Evolutionary conservation across 1,284 basidiomycete species (phyloP), one percentile per base, ranked within the genome.

Genomic region (Malassezia restricta): DNA sequence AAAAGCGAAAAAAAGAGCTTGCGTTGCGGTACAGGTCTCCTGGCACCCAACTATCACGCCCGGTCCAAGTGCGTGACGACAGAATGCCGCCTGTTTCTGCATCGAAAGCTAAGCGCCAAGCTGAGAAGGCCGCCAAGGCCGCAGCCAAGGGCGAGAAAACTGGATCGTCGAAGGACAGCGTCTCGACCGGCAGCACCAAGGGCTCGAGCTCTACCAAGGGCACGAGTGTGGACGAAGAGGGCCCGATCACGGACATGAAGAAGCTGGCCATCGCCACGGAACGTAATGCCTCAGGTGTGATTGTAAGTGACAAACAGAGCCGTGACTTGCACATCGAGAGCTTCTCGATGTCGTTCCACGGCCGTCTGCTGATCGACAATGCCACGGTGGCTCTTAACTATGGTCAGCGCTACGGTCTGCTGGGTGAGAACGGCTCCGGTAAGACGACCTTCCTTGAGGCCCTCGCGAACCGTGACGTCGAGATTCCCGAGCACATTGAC

Each of bases 251-350:
- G 52, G 62, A 73, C 56, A 70, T 71, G 65, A 73, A 73, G 62
- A 66, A 68, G 61, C 63, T 73, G 28, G 63, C 59, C 35, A 44
- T 73, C 35, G 65, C 68, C 30, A 73, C 68, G 31, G 68, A 73
- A 51, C 59, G 68, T 17, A 73, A 68, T 43, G 68, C 68, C 17
- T 66, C 68, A 29, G 92, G 94, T 69, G 91, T 95, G 17, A 79
- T 98, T 38, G 84, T 87, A 43, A 95, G 89, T 42, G 94, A 98
- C 77, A 75, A 79, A 51, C 90, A 95, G 76, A 81, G 83, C 52
- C 84, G 92, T 59, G 92, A 98, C 78, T 85, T 98, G 79, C 95
- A 96, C 78, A 92, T 98, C 65, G 89, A 95, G 74, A 81, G 84
- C 47, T 98, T 84, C 76, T 94, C 90, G 5, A 82, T 98, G 51